Conservation (phyloP, 2,329 filamentous ascomycete genomes). For the Alternaria arborescens region DNA sequence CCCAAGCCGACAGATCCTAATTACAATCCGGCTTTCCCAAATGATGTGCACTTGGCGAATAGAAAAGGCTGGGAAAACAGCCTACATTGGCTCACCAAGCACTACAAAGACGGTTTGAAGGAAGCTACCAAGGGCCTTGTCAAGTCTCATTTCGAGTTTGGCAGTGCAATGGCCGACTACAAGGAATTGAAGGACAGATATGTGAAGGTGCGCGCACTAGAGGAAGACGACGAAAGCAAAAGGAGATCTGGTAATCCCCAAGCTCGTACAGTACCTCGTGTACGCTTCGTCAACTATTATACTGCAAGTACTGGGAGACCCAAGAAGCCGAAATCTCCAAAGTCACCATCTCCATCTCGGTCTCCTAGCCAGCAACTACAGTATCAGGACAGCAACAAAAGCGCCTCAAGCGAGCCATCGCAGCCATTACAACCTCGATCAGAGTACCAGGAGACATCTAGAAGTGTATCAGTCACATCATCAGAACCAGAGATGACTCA, state of each 20-base stretch:
- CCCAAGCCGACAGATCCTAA: slow-evolving; percentile 63
- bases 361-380: slow-evolving; percentile 18
- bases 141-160: slow-evolving; percentile 84
- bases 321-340: slow-evolving; percentile 61
- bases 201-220: slow-evolving; percentile 71
- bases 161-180: slow-evolving; percentile 80
- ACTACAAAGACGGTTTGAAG: slow-evolving; percentile 73
- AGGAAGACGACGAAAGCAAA: slow-evolving; percentile 68
- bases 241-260: slow-evolving; percentile 42
- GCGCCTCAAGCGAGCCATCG: not conserved
- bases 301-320: slow-evolving; percentile 80
- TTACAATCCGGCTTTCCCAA: slow-evolving; percentile 78
- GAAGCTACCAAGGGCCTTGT: slow-evolving; percentile 77
- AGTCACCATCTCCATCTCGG: slow-evolving; percentile 34
- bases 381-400: slow-evolving; percentile 10
- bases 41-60: slow-evolving; percentile 75
- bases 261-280: slow-evolving; percentile 56
- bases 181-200: slow-evolving; percentile 75
- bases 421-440: not conserved
- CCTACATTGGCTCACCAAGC: slow-evolving; percentile 82
- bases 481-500: slow-evolving; percentile 25
- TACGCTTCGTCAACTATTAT: slow-evolving; percentile 90
- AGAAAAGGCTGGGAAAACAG: slow-evolving; percentile 73
- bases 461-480: slow-evolving; percentile 18
- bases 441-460: slow-evolving; percentile 12